Percentiles rank a stretch among this genome's conserved stretches.
These are phyloP conservation scores for Trichoderma lentiforme DNA, from an alignment of 2,329 filamentous ascomycete genomes.

Conservation along the genomic window DNA sequence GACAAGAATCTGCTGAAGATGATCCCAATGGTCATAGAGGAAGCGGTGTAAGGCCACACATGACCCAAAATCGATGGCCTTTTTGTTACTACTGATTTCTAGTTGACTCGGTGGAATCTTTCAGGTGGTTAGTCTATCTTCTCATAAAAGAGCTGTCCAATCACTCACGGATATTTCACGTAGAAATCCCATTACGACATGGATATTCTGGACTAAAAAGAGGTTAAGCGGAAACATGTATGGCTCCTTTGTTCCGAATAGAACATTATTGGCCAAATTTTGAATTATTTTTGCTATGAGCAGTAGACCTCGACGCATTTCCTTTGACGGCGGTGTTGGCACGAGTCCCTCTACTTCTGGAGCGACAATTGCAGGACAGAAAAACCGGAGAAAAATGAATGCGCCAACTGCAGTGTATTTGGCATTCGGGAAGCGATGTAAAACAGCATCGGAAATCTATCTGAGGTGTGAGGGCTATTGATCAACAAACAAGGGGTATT, in stretches of 20 bases:
- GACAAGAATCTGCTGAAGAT: conserved; percentile 61
- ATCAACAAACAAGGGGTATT: neutral
- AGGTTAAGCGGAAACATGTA: conserved; percentile 71
- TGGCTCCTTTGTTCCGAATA: conserved; percentile 68
- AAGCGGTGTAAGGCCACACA: conserved; percentile 67
- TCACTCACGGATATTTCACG: conserved; percentile 61
- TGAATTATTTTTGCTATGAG: conserved; percentile 70
- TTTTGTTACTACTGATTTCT: conserved; percentile 40
- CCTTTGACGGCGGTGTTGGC: conserved; percentile 58
- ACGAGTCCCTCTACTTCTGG: conserved; percentile 67
- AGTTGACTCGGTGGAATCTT: conserved; percentile 48
- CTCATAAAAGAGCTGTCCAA: neutral
- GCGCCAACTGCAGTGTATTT: conserved; percentile 71
- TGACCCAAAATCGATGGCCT: conserved; percentile 67
- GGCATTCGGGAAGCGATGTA: conserved; percentile 62
- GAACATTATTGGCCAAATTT: conserved; percentile 68
- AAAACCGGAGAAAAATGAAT: conserved; percentile 69
- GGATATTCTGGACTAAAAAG: conserved; percentile 66
- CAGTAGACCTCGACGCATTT: conserved; percentile 65
- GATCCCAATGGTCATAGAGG: conserved; percentile 69
- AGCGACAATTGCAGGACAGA: conserved; percentile 69
- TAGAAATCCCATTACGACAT: conserved; percentile 63
- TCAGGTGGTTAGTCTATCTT: neutral
- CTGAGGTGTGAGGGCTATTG: neutral
- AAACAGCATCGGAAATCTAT: conserved; percentile 61